Percentiles rank a stretch among this genome's conserved stretches.
phyloP scores from a whole-genome alignment of 2,329 filamentous ascomycete genomes.

The Alternaria arbusti region DNA sequence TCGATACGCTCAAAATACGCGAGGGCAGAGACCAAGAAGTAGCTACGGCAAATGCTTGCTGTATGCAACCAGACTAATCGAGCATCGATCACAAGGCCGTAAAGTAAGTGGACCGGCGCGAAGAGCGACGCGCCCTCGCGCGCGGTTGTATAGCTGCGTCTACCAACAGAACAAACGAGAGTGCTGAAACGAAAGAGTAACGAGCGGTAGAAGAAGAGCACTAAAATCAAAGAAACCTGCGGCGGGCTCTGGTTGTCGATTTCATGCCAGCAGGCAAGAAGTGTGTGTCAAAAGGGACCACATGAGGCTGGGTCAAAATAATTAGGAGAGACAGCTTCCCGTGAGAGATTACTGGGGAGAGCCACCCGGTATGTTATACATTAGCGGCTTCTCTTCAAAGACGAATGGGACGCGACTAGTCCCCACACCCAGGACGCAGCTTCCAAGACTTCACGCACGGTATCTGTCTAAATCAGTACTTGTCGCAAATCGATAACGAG shows the following conservation, averaged over 20 bases:
- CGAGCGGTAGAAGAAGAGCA: slow-evolving; percentile 35
- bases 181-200: slow-evolving; percentile 38
- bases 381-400: slow-evolving; percentile 17
- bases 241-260: slow-evolving; percentile 27
- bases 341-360: slow-evolving; percentile 22
- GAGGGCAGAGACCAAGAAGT: slow-evolving; percentile 41
- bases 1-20: slow-evolving; percentile 16
- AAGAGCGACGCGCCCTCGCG: slow-evolving; percentile 33
- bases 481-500: slow-evolving; percentile 17
- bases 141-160: slow-evolving; percentile 33
- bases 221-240: slow-evolving; percentile 34
- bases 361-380: slow-evolving; percentile 24
- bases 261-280: slow-evolving; percentile 40
- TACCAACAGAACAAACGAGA: slow-evolving; percentile 42
- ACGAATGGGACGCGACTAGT: slow-evolving; percentile 18
- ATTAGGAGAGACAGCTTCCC: slow-evolving; percentile 22
- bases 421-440: slow-evolving; percentile 17
- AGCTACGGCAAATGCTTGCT: slow-evolving; percentile 32
- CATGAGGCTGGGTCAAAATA: slow-evolving; percentile 21
- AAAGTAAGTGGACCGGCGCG: slow-evolving; percentile 42
- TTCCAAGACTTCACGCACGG: slow-evolving; percentile 16
- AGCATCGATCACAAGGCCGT: slow-evolving; percentile 46
- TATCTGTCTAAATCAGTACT: slow-evolving; percentile 14
- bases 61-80: slow-evolving; percentile 45
- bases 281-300: slow-evolving; percentile 16